These are phyloP conservation scores for Diaporthe citrichinensis DNA, from an alignment of 2,329 filamentous ascomycete species.

Conservation along the genomic window DNA sequence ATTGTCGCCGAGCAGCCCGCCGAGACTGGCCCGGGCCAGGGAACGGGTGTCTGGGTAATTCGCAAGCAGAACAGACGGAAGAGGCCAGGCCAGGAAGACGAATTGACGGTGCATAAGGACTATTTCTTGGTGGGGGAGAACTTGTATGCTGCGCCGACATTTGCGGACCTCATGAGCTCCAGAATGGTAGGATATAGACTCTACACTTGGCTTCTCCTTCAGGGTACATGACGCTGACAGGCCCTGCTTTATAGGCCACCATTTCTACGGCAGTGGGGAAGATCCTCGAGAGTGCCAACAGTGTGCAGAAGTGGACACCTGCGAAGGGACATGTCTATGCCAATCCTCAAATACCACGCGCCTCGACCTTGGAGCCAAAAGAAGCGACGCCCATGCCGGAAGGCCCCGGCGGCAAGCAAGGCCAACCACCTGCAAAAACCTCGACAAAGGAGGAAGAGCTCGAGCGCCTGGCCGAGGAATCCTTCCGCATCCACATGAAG, in stretches of 20 bases:
- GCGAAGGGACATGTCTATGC: constrained; percentile 68
- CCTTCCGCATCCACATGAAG: constrained; percentile 69
- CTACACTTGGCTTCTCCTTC: neutral
- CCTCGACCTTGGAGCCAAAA: constrained; percentile 58
- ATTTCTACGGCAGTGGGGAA: constrained; percentile 70
- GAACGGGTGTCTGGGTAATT: constrained; percentile 78
- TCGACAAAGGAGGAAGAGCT: constrained; percentile 58
- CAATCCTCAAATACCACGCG: constrained; percentile 50
- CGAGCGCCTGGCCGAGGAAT: constrained; percentile 67
- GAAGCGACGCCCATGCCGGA: constrained; percentile 65
- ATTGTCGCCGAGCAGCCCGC: constrained; percentile 76
- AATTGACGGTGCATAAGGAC: constrained; percentile 70
- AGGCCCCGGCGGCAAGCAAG: constrained; percentile 46
- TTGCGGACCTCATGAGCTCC: constrained; percentile 71
- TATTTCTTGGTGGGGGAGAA: constrained; percentile 78
- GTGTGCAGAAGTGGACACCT: constrained; percentile 68
- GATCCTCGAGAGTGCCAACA: constrained; percentile 65
- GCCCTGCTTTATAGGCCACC: constrained; percentile 57
- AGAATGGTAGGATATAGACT: constrained; percentile 64
- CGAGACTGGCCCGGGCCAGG: constrained; percentile 71
- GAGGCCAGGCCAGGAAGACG: constrained; percentile 67
- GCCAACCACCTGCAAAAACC: constrained; percentile 50
- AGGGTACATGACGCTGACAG: constrained; percentile 14
- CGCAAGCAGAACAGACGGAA: constrained; percentile 76
- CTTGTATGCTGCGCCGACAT: constrained; percentile 75